Base-by-base conservation (phyloP, 768 basidiomycete species). In the Fomitopsis pulvina region DNA sequence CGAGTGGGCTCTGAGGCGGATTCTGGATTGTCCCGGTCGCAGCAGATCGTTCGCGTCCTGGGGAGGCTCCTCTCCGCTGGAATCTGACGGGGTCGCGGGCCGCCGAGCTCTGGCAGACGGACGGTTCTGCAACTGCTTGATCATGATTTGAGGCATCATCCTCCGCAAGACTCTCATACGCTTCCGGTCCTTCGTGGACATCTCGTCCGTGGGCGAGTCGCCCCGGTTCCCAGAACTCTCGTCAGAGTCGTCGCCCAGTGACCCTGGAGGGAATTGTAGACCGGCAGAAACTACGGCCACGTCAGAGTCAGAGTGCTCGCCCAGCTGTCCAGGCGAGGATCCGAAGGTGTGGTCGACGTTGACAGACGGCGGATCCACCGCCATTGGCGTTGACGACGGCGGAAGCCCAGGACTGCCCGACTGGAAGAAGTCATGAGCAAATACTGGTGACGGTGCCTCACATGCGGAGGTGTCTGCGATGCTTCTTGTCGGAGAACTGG, bases 111-210 rank as follows among this genome's bases (percentile, higher is more conserved):
- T 48, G 24, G 38, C 21, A 0, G 48, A 27, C 0, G 43, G 12
- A 20, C 12, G 21, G 48, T 60, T 55, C 37, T 60, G 54, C 48
- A 66, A 49, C 40, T 60, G 62, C 14, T 71, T 60, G 41, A 79
- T 62, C 75, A 83, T 76, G 43, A 71, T 72, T 10, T 68, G 69
- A 3, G 83, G 83, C 67, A 81, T 67, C 74, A 85, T 75, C 14
- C 68, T 73, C 30, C 52, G 59, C 16, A 81, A 65, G 4, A 59
- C 70, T 29, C 71, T 74, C 26, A 68, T 45, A 26, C 62, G 57
- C 58, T 67, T 72, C 45, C 63, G 64, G 27, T 71, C 67, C 52
- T 56, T 61, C 24, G 58, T 53, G 20, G 44, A 42, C 22, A 51
- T 28, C 6, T 25, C n/a, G 30, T 41, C 30, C 12, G 41, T 34